Percentiles rank a stretch among this genome's conserved stretches.
phyloP scores from a whole-genome alignment of 2,329 filamentous ascomycete species.

The Emydomyces testavorans region DNA sequence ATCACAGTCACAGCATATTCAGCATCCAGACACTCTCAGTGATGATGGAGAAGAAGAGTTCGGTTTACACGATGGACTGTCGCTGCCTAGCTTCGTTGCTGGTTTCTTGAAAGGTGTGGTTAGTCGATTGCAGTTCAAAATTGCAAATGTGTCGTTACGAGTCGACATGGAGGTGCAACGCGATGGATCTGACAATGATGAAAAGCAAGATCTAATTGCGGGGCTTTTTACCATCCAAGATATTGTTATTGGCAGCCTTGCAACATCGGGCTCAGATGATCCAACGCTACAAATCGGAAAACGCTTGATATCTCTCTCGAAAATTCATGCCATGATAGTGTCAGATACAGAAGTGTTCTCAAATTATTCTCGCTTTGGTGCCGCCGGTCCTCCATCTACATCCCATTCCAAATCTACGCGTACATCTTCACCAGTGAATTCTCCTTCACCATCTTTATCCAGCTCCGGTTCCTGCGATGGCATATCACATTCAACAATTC shows the following conservation, averaged over 20 bases:
- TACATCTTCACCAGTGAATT: constrained; percentile 19
- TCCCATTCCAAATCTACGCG: constrained; percentile 27
- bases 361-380: constrained; percentile 32
- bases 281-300: constrained; percentile 28
- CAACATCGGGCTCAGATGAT: constrained; percentile 18
- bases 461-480: constrained; percentile 21
- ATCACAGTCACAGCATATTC: constrained; percentile 38
- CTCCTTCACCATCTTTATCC: constrained; percentile 21
- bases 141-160: constrained; percentile 43
- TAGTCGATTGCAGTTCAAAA: constrained; percentile 45
- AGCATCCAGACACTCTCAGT: constrained; percentile 39
- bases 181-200: constrained; percentile 28
- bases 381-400: constrained; percentile 20
- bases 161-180: constrained; percentile 40
- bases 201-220: constrained; percentile 29
- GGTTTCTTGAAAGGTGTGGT: constrained; percentile 48
- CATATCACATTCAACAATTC: constrained; percentile 32
- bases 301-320: constrained; percentile 36
- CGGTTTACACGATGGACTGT: constrained; percentile 44
- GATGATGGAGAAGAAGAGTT: constrained; percentile 41
- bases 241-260: constrained; percentile 27
- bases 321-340: constrained; percentile 37
- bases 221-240: constrained; percentile 28
- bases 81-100: constrained; percentile 48
- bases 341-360: constrained; percentile 41